Conservation (phyloP, 805 yeast species). For the Nakazawaea pomicola region DNA sequence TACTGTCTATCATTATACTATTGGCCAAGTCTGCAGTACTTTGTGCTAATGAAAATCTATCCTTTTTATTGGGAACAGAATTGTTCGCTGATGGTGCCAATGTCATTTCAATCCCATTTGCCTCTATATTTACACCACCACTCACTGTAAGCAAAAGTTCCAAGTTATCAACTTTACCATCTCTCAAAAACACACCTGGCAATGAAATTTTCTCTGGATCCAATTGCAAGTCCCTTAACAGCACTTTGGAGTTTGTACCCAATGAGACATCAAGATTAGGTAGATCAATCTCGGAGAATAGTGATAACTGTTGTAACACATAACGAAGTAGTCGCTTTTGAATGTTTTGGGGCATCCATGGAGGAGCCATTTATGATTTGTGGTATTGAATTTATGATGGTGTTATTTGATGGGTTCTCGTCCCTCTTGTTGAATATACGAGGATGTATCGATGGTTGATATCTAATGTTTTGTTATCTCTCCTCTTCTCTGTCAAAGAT, state of each 20-base stretch:
- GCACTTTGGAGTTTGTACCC: constrained; percentile 46
- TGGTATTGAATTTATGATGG: neutral
- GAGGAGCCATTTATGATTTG: constrained; percentile 23
- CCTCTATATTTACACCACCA: constrained; percentile 65
- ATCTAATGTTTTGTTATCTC: neutral
- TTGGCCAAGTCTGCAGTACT: constrained; percentile 74
- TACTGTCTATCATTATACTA: constrained; percentile 37
- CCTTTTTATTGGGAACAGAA: constrained; percentile 13
- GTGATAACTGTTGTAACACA: constrained; percentile 71
- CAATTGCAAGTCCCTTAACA: constrained; percentile 56
- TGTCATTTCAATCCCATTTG: constrained; percentile 49
- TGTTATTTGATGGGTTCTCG: too few species aligned
- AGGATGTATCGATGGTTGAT: neutral
- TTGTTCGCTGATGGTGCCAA: constrained; percentile 27
- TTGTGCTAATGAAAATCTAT: constrained; percentile 52
- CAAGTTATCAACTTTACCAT: constrained; percentile 53
- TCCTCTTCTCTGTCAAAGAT: too few species aligned
- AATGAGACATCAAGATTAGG: constrained; percentile 78
- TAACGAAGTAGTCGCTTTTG: constrained; percentile 79
- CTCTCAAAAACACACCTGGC: constrained; percentile 59
- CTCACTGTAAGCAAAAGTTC: constrained; percentile 58
- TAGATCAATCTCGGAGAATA: constrained; percentile 78
- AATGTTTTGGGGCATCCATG: constrained; percentile 81
- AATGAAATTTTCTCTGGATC: constrained; percentile 66
- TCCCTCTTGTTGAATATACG: too few species aligned